phyloP scores from a whole-genome alignment of 257 asterid species.

The Solanum habrochaites region DNA sequence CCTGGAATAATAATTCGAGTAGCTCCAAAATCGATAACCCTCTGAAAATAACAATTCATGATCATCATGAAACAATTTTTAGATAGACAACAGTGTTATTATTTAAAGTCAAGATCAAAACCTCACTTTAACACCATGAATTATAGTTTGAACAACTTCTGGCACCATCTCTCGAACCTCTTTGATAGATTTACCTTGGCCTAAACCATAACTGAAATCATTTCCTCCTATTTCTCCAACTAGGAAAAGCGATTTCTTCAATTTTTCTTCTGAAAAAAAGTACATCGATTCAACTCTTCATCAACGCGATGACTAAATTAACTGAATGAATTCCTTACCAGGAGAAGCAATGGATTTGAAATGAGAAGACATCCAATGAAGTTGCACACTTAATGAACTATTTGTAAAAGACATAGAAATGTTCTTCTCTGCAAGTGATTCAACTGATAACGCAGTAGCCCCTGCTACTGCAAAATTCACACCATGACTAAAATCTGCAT shows the following conservation, averaged over 20 bases:
- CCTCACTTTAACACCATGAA: slow-evolving; percentile 4
- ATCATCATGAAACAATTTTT: background rate
- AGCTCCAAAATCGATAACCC: slow-evolving; percentile 1
- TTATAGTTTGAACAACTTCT: slow-evolving; percentile 5
- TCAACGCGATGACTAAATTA: background rate
- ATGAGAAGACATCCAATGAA: slow-evolving; percentile 12
- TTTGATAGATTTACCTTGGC: slow-evolving; percentile 7
- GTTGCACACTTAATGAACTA: slow-evolving; percentile 11
- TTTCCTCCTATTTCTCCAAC: slow-evolving; percentile 14
- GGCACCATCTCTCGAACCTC: background rate
- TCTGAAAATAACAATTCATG: background rate
- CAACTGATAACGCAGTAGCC: background rate
- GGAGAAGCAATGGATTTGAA: background rate
- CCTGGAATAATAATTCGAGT: slow-evolving; percentile 11
- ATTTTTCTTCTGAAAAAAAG: background rate
- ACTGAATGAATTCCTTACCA: background rate
- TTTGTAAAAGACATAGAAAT: background rate
- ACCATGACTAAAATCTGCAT: slow-evolving; percentile 1
- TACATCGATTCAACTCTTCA: background rate
- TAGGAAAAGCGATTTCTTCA: background rate
- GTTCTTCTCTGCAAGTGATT: background rate
- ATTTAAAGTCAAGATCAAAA: background rate
- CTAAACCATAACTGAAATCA: slow-evolving; percentile 3
- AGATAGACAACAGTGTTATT: background rate
- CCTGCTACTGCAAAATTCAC: slow-evolving; percentile 11